Evolutionary conservation across 495 filamentous ascomycete species (phyloP).

Genomic region (Platismatia glauca): DNA sequence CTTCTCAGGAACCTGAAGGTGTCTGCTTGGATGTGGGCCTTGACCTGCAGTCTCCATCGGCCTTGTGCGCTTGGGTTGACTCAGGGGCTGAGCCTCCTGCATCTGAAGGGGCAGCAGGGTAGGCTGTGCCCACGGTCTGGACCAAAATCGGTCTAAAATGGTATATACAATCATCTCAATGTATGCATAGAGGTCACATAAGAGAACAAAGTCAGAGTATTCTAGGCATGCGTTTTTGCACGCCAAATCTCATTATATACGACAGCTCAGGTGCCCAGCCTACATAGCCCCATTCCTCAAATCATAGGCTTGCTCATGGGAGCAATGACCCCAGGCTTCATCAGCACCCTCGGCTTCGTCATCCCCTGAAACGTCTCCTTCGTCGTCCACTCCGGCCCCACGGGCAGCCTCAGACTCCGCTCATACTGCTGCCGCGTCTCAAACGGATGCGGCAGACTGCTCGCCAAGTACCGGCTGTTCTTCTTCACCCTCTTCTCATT

Average conservation of each 20-base stretch:
- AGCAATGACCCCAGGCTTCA: constrained; percentile 88
- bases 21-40: not conserved
- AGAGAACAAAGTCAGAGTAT: not conserved
- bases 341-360: constrained; percentile 83
- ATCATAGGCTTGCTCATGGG: constrained; percentile 74
- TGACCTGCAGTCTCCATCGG: not conserved
- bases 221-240: too few relatives aligned
- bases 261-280: too few relatives aligned
- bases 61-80: not conserved
- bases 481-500: constrained; percentile 88
- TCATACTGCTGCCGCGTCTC: constrained; percentile 87
- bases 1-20: not conserved
- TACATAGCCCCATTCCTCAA: constrained; percentile 25
- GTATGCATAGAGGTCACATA: not conserved
- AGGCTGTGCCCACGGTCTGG: not conserved
- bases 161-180: not conserved
- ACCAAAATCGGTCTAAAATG: not conserved
- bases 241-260: too few relatives aligned
- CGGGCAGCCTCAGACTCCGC: constrained; percentile 70
- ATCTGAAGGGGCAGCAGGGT: not conserved
- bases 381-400: constrained; percentile 90
- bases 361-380: constrained; percentile 84
- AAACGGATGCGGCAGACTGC: constrained; percentile 73
- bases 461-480: constrained; percentile 83
- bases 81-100: not conserved